Percentiles rank a stretch among this genome's conserved stretches.
phyloP scores from a whole-genome alignment of 352 stramenopile species.

The Globisporangium cederbergense region DNA sequence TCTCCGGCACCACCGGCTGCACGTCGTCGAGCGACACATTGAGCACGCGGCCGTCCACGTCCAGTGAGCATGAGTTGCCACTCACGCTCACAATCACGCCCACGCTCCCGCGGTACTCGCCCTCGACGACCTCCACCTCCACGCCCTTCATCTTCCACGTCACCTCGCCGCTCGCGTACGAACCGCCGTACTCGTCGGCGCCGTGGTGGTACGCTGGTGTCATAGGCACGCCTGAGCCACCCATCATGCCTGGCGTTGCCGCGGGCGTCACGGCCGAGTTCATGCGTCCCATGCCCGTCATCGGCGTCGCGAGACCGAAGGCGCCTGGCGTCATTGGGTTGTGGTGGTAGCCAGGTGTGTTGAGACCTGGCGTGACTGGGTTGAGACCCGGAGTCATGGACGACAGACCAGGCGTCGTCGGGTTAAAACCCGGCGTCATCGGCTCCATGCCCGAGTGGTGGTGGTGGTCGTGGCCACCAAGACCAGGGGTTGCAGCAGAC shows the following conservation, averaged over 20 bases:
- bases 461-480: slow-evolving; percentile 54
- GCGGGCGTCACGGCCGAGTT: slow-evolving; percentile 60
- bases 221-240: slow-evolving; percentile 61
- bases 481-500: slow-evolving; percentile 65
- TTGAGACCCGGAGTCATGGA: slow-evolving; percentile 81
- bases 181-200: slow-evolving; percentile 35
- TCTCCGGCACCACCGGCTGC: slow-evolving; percentile 77
- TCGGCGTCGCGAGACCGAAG: slow-evolving; percentile 70
- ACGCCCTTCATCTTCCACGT: slow-evolving; percentile 89
- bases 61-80: slow-evolving; percentile 69
- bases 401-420: slow-evolving; percentile 75
- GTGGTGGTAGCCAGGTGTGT: slow-evolving; percentile 80
- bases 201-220: slow-evolving; percentile 69
- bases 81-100: slow-evolving; percentile 76
- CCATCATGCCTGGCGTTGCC: slow-evolving; percentile 73
- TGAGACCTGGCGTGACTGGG: slow-evolving; percentile 76
- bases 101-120: slow-evolving; percentile 63
- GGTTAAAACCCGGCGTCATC: slow-evolving; percentile 86
- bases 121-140: slow-evolving; percentile 70
- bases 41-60: slow-evolving; percentile 73
- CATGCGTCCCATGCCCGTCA: slow-evolving; percentile 52
- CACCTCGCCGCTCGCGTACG: slow-evolving; percentile 50
- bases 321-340: slow-evolving; percentile 87
- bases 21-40: slow-evolving; percentile 64
- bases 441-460: slow-evolving; percentile 74